A percentile compares a stretch with the other conserved stretches of the same genome.
Evolutionary conservation across 1,139 yeast genomes (phyloP).

Genomic region (Blastobotrys arbuscula): DNA sequence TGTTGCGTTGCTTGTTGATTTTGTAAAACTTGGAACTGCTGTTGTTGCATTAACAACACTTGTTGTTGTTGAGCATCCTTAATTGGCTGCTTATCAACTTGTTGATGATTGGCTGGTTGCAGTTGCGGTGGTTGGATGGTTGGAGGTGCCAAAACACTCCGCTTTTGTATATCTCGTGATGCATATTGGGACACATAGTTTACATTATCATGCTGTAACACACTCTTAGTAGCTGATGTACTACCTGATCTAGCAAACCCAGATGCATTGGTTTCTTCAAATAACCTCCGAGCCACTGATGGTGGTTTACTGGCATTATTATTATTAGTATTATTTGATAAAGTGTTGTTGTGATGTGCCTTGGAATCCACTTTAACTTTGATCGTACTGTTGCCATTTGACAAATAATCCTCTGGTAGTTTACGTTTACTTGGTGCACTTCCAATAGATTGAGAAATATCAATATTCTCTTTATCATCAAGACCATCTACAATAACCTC

Average conservation of each 20-base stretch:
- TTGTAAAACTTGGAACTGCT: no score
- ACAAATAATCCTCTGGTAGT: not conserved
- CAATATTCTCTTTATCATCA: not conserved
- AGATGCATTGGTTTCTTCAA: slow-evolving; percentile 70
- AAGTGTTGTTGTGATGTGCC: not conserved
- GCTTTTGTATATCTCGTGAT: slow-evolving; percentile 56
- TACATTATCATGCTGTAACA: slow-evolving; percentile 32
- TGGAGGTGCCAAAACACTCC: slow-evolving; percentile 27
- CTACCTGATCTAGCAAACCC: slow-evolving; percentile 66
- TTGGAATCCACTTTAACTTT: no score
- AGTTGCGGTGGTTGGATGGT: not conserved
- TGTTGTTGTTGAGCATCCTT: slow-evolving; percentile 1
- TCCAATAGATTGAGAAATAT: not conserved
- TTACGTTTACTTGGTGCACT: not conserved
- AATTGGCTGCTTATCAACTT: not conserved
- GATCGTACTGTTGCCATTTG: not conserved
- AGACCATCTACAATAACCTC: not conserved
- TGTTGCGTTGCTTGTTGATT: slow-evolving; percentile 2
- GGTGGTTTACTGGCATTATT: not conserved
- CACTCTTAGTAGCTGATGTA: slow-evolving; percentile 37
- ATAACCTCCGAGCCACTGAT: slow-evolving; percentile 16
- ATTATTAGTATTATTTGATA: not conserved
- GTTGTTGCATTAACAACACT: not conserved
- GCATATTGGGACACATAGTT: slow-evolving; percentile 36
- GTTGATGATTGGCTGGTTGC: not conserved